phyloP scores from a whole-genome alignment of 2,329 filamentous ascomycete species.

The Cladosporium sp. region DNA sequence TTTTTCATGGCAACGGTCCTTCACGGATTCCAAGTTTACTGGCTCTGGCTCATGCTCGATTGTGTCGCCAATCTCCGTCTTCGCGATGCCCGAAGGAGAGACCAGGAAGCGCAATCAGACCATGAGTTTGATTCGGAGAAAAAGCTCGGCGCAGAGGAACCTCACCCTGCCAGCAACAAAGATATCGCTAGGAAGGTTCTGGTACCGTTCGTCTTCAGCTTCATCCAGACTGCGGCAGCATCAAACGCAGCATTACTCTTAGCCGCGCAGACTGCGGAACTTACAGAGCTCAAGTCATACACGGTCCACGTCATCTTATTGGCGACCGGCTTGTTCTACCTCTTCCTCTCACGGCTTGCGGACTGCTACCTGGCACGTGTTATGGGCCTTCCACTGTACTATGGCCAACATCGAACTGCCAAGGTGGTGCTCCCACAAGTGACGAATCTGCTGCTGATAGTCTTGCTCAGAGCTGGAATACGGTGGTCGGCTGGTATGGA shows the following conservation, averaged over 20 bases:
- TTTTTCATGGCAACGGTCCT: background rate
- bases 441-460: background rate
- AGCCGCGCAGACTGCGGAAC: background rate
- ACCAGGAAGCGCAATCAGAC: background rate
- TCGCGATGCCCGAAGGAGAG: background rate
- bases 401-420: background rate
- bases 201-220: background rate
- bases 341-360: background rate
- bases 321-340: background rate
- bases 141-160: background rate
- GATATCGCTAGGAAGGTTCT: background rate
- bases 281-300: background rate
- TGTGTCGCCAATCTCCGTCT: background rate
- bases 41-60: background rate
- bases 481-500: background rate
- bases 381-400: background rate
- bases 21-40: background rate
- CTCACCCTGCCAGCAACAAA: background rate
- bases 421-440: background rate
- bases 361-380: background rate
- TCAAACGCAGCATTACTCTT: background rate
- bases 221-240: background rate
- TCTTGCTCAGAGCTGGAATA: background rate
- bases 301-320: background rate
- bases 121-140: background rate